phyloP scores from a whole-genome alignment of 1,284 basidiomycete genomes.

The Melampsora americana region DNA sequence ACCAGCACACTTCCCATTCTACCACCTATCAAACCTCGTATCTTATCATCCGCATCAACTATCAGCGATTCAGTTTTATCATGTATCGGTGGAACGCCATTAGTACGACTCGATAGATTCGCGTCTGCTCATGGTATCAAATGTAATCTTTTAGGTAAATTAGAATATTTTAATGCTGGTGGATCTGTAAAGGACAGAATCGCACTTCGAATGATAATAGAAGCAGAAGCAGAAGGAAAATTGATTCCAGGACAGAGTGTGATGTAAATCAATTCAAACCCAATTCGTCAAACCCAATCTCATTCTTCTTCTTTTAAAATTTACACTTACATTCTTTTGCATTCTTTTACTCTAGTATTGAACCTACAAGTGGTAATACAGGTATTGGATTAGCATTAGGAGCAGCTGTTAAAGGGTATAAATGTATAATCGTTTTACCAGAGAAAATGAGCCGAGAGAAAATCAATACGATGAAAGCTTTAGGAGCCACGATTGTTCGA shows the following conservation, averaged over 20 bases:
- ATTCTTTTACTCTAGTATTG: slow-evolving; percentile 16
- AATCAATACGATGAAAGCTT: slow-evolving; percentile 80
- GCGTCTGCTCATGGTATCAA: slow-evolving; percentile 70
- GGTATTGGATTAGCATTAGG: slow-evolving; percentile 60
- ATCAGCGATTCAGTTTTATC: slow-evolving; percentile 74
- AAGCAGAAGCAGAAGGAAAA: slow-evolving; percentile 80
- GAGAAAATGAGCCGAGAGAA: slow-evolving; percentile 98
- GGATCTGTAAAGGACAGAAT: slow-evolving; percentile 90
- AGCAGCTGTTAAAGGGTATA: slow-evolving; percentile 56
- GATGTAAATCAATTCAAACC: slow-evolving; percentile 56
- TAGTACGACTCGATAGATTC: slow-evolving; percentile 79
- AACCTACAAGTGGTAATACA: slow-evolving; percentile 79
- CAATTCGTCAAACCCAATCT: no score
- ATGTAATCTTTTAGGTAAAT: slow-evolving; percentile 93
- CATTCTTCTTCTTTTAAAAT: background rate
- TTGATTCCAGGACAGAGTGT: slow-evolving; percentile 84
- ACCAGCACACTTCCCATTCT: no score
- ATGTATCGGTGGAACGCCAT: slow-evolving; percentile 84
- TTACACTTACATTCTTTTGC: background rate
- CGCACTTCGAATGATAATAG: slow-evolving; percentile 78
- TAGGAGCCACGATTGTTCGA: slow-evolving; percentile 89
- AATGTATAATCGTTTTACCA: slow-evolving; percentile 78
- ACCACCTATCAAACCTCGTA: background rate
- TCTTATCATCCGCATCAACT: background rate
- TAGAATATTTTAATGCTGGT: slow-evolving; percentile 84